Base-by-base conservation (phyloP, 176 grass and related monocot species). In the Juncus inflexus region DNA sequence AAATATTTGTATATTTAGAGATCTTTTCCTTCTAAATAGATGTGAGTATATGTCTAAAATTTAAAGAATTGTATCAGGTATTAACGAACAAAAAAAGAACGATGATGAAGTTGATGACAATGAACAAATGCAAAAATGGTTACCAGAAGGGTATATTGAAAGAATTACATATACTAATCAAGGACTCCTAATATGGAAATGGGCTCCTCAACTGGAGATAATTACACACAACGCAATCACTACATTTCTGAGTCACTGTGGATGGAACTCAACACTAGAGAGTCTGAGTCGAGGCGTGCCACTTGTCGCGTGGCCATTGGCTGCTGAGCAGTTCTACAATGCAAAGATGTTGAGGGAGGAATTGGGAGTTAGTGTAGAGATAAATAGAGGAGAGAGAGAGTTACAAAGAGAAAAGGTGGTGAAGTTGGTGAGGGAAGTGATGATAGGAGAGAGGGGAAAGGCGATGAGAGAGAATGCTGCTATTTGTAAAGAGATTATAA, bases 181-280 rank as follows among this genome's bases (percentile, higher is more conserved):
- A 38, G 72, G 72, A 0, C 62, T 75, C 56, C 35, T 85, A 72
- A 71, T 73, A 63, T 74, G 64, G 63, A 16, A 54, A 72, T 85
- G 82, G 77, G 77, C 82, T 7, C 72, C 66, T 5, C 82, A 80
- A 63, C 15, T 75, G 51, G 16, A 12, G 14, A 42, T 85, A 63
- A 70, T 85, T 16, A 74, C 60, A 12, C 82, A 85, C 71, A 58
- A 55, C 13, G 68, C 77, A 6, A 76, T 53, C 6, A 71, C 65
- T 51, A 77, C 77, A 41, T 80, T 80, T 69, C 70, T 80, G 9
- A 79, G 69, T 57, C 81, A 83, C 62, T 73, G 75, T 65, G 81
- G 75, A 9, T 83, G 81, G 75, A 78, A 83, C 61, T 83, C 76
- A 11, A 54, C 60, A 74, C 12, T 57, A 9, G 66, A 70, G 52